Evolutionary conservation across 2,329 filamentous ascomycete genomes (phyloP), one percentile per base, ranked within the genome.

Genomic region (Nemania diffusa): DNA sequence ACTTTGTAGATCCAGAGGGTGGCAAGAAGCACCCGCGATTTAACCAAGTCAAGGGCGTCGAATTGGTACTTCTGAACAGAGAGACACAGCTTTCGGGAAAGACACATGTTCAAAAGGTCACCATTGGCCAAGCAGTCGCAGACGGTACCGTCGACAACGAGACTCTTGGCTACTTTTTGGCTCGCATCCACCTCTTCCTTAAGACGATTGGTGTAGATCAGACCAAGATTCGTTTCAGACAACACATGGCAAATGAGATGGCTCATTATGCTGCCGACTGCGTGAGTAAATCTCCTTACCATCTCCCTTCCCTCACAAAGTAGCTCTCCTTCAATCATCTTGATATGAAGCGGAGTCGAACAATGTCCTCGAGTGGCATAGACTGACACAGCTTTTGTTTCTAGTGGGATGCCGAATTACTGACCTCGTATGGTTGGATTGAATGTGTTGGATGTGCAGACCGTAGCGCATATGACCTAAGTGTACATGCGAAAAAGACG

Each of bases 361-460:
- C n/a, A 11, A 50, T 34, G 11, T 46, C 20, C 27, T 26, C n/a
- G 5, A 15, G 22, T 15, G 24, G 11, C 40, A 42, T 32, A 32
- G 5, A 9, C 62, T 68, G 60, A 68, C 26, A 20, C 32, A 22
- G 37, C 13, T 37, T 20, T 59, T 5, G 4, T 58, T 50, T 62
- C 13, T 64, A 66, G 60, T 98, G 96, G 96, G 96, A 99, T 80
- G 95, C 94, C 15, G 96, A 99, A 81, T 84, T 99, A 62, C 85
- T 92, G 70, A 98, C 93, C 65, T 94, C 92, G 69, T 94, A 94
- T 76, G 96, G 96, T 79, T 99, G 96, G 96, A 92, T 98, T 70
- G 96, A 99, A 84, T 98, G 95, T 79, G 95, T 98, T 76, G 96
- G 96, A 69, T 98, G 96, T 80, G 96, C 96, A 68, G 95, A 97